A percentile compares a stretch with the other conserved stretches of the same genome.
Conservation (phyloP, 23 red algal genomes). For the Pyropia haitanensis region DNA sequence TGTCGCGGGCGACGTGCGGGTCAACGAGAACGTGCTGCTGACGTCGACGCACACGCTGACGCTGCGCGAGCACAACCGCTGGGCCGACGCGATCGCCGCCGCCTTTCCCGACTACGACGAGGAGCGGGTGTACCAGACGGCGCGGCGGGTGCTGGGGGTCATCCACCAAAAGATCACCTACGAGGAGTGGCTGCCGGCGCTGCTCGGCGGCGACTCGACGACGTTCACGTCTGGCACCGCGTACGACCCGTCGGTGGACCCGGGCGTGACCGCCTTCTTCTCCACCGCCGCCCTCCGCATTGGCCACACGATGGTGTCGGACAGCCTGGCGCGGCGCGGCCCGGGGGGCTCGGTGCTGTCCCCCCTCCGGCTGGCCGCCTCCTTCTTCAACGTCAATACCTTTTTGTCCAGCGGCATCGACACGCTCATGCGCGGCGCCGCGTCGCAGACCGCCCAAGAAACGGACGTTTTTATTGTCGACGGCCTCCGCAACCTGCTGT, state of each 20-base stretch:
- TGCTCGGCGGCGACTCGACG: not conserved
- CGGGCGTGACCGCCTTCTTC: constrained; percentile 18
- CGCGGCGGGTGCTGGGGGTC: constrained; percentile 16
- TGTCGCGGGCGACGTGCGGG: constrained; percentile 15
- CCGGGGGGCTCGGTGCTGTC: not conserved
- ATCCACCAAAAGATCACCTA: constrained; percentile 36
- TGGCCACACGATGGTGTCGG: constrained; percentile 40
- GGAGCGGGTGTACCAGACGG: constrained; percentile 10
- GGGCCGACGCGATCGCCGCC: constrained; percentile 4
- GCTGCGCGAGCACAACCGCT: constrained; percentile 37
- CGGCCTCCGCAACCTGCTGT: constrained; percentile 21
- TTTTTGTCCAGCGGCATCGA: constrained; percentile 8
- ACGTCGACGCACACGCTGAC: constrained; percentile 16
- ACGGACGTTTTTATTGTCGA: constrained; percentile 16
- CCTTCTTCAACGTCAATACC: constrained; percentile 33
- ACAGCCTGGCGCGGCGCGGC: constrained; percentile 6
- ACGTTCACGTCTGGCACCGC: not conserved
- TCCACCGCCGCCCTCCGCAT: constrained; percentile 23
- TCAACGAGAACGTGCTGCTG: constrained; percentile 30
- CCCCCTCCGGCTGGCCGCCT: constrained; percentile 5
- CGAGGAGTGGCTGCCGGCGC: constrained; percentile 37
- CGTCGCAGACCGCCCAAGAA: constrained; percentile 8
- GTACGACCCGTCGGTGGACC: constrained; percentile 8
- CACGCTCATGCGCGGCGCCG: constrained; percentile 17
- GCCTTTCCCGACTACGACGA: constrained; percentile 9